Percentiles rank a stretch among this genome's conserved stretches.
phyloP scores from a whole-genome alignment of 345 rosid genomes.

The Ceriops zippeliana region DNA sequence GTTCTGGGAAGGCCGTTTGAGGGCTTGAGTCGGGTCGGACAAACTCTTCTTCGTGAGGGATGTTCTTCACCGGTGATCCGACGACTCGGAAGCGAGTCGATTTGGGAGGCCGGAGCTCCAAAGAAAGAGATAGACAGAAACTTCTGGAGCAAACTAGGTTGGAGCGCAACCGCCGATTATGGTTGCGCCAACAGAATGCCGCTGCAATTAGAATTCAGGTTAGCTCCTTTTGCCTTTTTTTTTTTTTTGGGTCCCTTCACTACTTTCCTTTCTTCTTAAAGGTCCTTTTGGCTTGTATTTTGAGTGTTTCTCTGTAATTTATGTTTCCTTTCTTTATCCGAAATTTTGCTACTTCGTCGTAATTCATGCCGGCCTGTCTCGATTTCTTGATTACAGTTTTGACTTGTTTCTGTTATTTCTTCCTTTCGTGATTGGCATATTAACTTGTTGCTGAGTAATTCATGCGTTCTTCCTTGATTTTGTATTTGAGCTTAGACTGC shows the following conservation, averaged over 20 bases:
- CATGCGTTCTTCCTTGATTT: too few species aligned
- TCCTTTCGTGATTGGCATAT: too few species aligned
- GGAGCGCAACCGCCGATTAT: conserved; percentile 83
- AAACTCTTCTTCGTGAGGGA: conserved; percentile 15
- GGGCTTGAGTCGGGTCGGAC: neutral
- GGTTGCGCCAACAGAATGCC: conserved; percentile 64
- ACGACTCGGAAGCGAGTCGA: conserved; percentile 92
- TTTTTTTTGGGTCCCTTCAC: neutral
- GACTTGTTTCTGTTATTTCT: too few species aligned
- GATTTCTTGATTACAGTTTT: too few species aligned
- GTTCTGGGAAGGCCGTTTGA: neutral
- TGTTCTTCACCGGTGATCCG: conserved; percentile 96
- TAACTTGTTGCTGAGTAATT: too few species aligned
- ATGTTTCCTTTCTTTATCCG: neutral
- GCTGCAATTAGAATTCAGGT: conserved; percentile 91
- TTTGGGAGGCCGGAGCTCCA: conserved; percentile 95
- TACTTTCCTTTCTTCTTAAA: too few species aligned
- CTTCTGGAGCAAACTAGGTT: conserved; percentile 89
- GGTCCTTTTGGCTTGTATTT: too few species aligned
- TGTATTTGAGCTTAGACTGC: too few species aligned
- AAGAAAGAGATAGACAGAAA: conserved; percentile 93
- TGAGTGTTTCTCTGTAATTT: neutral
- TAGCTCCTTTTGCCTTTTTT: neutral
- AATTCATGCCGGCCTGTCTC: neutral
- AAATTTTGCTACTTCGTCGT: neutral